phyloP scores from a whole-genome alignment of 371 early-diverging fungal genomes.

The Circinella minor region DNA sequence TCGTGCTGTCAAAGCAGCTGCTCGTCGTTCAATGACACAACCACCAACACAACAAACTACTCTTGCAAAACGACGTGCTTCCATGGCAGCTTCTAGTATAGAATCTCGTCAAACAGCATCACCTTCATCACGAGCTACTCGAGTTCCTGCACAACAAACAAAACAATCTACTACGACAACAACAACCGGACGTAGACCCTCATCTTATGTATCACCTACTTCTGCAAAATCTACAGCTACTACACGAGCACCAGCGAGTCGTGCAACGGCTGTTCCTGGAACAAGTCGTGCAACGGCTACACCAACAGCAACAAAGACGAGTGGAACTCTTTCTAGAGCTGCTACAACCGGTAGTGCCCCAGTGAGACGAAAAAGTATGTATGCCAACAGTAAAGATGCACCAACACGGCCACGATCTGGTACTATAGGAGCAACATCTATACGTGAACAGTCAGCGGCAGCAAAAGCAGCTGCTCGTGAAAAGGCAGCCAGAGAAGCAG shows the following conservation, averaged over 20 bases:
- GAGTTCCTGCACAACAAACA: constrained; percentile 18
- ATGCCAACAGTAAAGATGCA: constrained; percentile 13
- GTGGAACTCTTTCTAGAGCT: constrained; percentile 10
- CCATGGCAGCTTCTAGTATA: constrained; percentile 18
- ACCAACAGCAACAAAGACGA: constrained; percentile 7
- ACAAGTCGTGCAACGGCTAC: not conserved
- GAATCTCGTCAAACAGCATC: constrained; percentile 13
- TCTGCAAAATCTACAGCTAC: constrained; percentile 19
- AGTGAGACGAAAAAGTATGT: constrained; percentile 17
- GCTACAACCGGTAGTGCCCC: constrained; percentile 10
- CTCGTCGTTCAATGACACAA: constrained; percentile 19
- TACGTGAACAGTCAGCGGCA: constrained; percentile 7
- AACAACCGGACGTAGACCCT: constrained; percentile 2
- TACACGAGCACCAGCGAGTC: not conserved
- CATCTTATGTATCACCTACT: constrained; percentile 12
- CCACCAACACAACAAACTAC: constrained; percentile 12
- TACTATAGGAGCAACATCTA: constrained; percentile 4
- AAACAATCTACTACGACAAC: not conserved
- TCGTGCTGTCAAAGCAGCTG: constrained; percentile 19
- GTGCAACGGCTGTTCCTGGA: constrained; percentile 6
- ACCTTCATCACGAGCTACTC: constrained; percentile 19
- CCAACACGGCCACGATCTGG: constrained; percentile 13
- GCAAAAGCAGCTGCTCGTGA: constrained; percentile 7
- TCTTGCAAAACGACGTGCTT: constrained; percentile 21
- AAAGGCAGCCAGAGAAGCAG: constrained; percentile 12